Percentiles rank a stretch among this genome's conserved stretches.
Conservation (phyloP, 2,329 filamentous ascomycete species). For the Ampelomyces quisqualis region DNA sequence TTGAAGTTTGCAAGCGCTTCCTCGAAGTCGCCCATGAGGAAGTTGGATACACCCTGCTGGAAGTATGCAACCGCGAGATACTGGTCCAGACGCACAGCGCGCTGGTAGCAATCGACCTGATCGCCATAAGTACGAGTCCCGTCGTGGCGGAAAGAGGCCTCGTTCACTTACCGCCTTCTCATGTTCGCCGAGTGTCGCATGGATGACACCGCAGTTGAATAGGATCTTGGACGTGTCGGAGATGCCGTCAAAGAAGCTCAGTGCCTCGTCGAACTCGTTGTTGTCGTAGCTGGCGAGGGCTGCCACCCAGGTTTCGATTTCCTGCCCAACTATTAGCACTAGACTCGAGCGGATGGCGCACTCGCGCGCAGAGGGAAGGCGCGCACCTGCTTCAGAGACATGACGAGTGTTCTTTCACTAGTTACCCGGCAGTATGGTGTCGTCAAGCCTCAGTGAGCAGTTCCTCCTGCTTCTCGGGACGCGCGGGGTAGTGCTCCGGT, state of each 20-base stretch:
- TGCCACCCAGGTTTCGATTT: conserved; percentile 98
- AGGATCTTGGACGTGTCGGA: conserved; percentile 96
- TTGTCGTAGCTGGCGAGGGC: conserved; percentile 92
- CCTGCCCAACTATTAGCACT: conserved; percentile 56
- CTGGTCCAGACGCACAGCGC: conserved; percentile 84
- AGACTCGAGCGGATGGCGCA: conserved; percentile 14
- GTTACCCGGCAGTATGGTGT: conserved; percentile 46
- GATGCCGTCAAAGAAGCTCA: conserved; percentile 81
- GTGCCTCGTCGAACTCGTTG: conserved; percentile 90
- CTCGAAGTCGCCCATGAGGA: conserved; percentile 93
- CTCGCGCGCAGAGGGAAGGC: conserved; percentile 9
- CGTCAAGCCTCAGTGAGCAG: conserved; percentile 37
- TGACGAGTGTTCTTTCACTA: conserved; percentile 40
- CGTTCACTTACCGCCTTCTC: conserved; percentile 75
- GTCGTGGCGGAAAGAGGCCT: not conserved
- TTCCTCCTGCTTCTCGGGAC: conserved; percentile 31
- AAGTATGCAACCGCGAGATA: conserved; percentile 98
- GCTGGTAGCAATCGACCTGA: conserved; percentile 92
- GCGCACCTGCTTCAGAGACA: conserved; percentile 54
- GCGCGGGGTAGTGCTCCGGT: conserved; percentile 23
- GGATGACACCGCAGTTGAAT: conserved; percentile 97
- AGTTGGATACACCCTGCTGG: conserved; percentile 97
- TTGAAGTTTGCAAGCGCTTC: conserved; percentile 98
- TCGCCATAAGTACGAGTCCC: conserved; percentile 20
- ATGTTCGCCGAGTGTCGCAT: conserved; percentile 94